Evolutionary conservation across 139 green algal species (phyloP).

Genomic region (Closterium sp.): DNA sequence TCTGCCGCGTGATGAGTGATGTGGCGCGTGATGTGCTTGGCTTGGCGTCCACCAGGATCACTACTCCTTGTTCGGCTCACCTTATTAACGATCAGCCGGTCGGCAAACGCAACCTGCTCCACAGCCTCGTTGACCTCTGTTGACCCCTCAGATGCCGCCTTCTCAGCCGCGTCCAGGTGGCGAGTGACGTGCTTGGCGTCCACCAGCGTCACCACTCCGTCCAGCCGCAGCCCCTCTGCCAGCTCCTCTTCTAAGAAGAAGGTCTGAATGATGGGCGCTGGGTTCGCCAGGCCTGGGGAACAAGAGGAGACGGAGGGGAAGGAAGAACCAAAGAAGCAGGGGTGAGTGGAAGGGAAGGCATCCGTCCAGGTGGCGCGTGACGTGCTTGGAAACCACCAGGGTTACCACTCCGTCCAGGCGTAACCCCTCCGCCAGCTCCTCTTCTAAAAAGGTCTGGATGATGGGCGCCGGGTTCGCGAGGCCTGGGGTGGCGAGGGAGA

Average conservation of each 20-base stretch:
- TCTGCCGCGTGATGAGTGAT: too few relatives aligned
- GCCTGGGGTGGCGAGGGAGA: too few relatives aligned
- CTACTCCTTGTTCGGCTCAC: slow-evolving; percentile 50
- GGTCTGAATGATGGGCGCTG: slow-evolving; percentile 89
- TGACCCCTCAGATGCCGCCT: neutral
- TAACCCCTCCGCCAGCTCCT: too few relatives aligned
- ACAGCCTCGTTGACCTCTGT: slow-evolving; percentile 81
- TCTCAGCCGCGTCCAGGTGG: slow-evolving; percentile 61
- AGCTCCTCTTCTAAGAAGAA: slow-evolving; percentile 81
- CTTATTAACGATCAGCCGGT: slow-evolving; percentile 96
- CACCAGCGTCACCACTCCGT: slow-evolving; percentile 84
- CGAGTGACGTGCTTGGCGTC: slow-evolving; percentile 62
- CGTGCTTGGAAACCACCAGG: slow-evolving; percentile 68
- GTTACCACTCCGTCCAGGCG: too few relatives aligned
- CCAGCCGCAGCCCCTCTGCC: slow-evolving; percentile 61
- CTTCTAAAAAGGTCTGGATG: too few relatives aligned
- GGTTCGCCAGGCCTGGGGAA: slow-evolving; percentile 72
- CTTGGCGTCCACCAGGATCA: too few relatives aligned
- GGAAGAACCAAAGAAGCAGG: too few relatives aligned
- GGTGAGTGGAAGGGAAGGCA: too few relatives aligned
- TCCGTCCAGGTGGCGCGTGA: slow-evolving; percentile 63
- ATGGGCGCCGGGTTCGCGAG: too few relatives aligned
- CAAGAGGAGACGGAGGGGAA: neutral
- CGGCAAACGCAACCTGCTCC: slow-evolving; percentile 90
- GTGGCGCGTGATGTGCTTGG: too few relatives aligned